These are phyloP conservation scores for Chondrus crispus DNA, from an alignment of 23 red algal species.

Conservation along the genomic window DNA sequence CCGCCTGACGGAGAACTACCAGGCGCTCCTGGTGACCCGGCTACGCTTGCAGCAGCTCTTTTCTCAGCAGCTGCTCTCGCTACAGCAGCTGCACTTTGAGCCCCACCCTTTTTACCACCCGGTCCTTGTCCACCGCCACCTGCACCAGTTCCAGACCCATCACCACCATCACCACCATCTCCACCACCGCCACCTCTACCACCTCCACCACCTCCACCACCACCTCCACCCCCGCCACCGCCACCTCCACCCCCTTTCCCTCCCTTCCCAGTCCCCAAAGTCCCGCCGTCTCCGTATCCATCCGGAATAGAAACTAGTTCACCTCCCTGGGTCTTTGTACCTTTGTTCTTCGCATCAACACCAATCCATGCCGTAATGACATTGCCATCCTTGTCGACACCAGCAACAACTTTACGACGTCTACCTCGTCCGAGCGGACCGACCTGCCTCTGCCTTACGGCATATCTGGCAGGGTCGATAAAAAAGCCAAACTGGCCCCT, in stretches of 20 bases:
- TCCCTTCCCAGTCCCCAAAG: conserved; percentile 20
- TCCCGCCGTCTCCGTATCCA: conserved; percentile 66
- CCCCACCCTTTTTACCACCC: neutral
- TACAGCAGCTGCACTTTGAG: conserved; percentile 36
- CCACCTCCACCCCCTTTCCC: conserved; percentile 40
- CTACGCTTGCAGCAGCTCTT: conserved; percentile 37
- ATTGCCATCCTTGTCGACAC: conserved; percentile 88
- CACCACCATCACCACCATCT: conserved; percentile 13
- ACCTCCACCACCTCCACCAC: neutral
- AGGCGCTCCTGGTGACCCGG: neutral
- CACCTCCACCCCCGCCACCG: conserved; percentile 8
- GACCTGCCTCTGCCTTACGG: conserved; percentile 76
- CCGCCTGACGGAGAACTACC: neutral
- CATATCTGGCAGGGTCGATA: conserved; percentile 93
- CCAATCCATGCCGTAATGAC: conserved; percentile 92
- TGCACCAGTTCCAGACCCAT: neutral
- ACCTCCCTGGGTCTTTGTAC: conserved; percentile 45
- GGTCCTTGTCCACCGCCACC: neutral
- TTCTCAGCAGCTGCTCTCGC: conserved; percentile 65
- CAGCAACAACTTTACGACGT: conserved; percentile 78
- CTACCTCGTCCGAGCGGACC: conserved; percentile 70
- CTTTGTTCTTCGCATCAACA: conserved; percentile 68
- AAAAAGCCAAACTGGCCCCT: conserved; percentile 88
- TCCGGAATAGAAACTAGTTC: conserved; percentile 78
- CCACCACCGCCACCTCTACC: conserved; percentile 2